Base-by-base conservation (phyloP, 495 filamentous ascomycete genomes). In the Penicillium coprophilum region DNA sequence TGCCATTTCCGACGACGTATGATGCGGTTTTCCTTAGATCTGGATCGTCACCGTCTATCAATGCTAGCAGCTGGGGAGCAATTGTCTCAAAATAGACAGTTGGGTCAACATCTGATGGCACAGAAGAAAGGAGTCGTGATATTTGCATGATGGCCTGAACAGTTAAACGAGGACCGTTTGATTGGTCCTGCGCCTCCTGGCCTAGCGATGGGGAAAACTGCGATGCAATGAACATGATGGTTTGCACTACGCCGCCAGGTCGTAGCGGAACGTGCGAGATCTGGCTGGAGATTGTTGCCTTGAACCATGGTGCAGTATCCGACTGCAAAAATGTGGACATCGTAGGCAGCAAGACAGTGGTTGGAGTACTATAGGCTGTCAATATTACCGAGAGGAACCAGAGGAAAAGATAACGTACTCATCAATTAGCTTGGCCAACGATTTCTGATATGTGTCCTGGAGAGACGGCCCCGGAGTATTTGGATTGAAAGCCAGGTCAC, bases 1-100 rank as follows among this genome's bases (percentile, higher is more conserved):
- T 85, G 1, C 88, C 87, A 62, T 84, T 87, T 0, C 86, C 88
- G 51, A 92, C 86, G 41, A 89, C 80, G 64, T 90, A 90, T 0
- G 87, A 82, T 4, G 85, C 86, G 6, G 81, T 85, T 59, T 79
- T 87, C 53, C 71, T 77, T 57, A 92, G 70, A 62, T 91, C 88
- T 5, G 71, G 76, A 27, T 84, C 82, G 28, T 76, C 72, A 1
- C 86, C 86, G 61, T 90, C 87, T 20, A 94, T 78, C 13, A 92
- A 76, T 31, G 66, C 61, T 19, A 88, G 70, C 12, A 94, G 75
- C 60, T 92, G 88, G 9, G 86, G 83, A 3, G 82, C 83, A 47
- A 91, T 81, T 12, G 73, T 73, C 4, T 73, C 61, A 58, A 90
- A 90, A 77, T 87, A 92, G 20, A 62, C 56, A 10, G 77, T 67